A percentile compares a stretch with the other conserved stretches of the same genome.
These are phyloP conservation scores for Fusarium gaditjirri DNA, from an alignment of 2,329 filamentous ascomycete species.

Conservation along the genomic window DNA sequence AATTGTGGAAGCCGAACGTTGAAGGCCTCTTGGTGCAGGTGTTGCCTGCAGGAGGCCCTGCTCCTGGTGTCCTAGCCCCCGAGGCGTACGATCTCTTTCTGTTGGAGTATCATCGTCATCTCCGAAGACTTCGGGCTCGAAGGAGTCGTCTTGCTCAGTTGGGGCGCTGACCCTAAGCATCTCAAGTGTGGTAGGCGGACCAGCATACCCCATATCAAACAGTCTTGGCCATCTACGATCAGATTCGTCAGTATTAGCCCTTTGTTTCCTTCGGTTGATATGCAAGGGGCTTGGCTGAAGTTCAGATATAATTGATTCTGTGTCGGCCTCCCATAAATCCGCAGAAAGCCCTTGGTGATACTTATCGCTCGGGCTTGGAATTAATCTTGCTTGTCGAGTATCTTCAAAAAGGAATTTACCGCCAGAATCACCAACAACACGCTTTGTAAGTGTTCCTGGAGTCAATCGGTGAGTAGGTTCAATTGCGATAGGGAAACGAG, in stretches of 20 bases:
- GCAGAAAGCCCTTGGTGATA: constrained; percentile 35
- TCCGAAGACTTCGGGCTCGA: background rate
- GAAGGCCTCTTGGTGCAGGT: constrained; percentile 13
- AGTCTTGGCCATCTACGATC: constrained; percentile 27
- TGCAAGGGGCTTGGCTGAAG: constrained; percentile 43
- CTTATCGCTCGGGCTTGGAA: constrained; percentile 27
- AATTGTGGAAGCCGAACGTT: constrained; percentile 22
- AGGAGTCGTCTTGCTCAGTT: background rate
- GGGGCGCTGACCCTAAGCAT: constrained; percentile 3
- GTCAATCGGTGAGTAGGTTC: constrained; percentile 40
- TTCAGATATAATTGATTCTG: constrained; percentile 28
- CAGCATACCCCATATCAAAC: constrained; percentile 12
- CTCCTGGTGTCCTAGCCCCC: constrained; percentile 3
- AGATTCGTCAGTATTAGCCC: constrained; percentile 2
- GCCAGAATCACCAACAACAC: constrained; percentile 41
- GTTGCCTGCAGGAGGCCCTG: background rate
- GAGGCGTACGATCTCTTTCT: constrained; percentile 5
- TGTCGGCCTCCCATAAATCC: constrained; percentile 34
- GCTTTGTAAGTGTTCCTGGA: constrained; percentile 36
- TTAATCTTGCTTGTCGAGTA: constrained; percentile 22
- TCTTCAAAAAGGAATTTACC: constrained; percentile 37
- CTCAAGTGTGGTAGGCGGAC: constrained; percentile 3
- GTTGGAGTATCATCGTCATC: background rate
- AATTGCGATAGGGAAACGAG: constrained; percentile 45
- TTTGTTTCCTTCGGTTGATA: constrained; percentile 23